A percentile compares a stretch with the other conserved stretches of the same genome.
phyloP scores from a whole-genome alignment of 1,284 basidiomycete species.

The Marasmius tenuissimus region DNA sequence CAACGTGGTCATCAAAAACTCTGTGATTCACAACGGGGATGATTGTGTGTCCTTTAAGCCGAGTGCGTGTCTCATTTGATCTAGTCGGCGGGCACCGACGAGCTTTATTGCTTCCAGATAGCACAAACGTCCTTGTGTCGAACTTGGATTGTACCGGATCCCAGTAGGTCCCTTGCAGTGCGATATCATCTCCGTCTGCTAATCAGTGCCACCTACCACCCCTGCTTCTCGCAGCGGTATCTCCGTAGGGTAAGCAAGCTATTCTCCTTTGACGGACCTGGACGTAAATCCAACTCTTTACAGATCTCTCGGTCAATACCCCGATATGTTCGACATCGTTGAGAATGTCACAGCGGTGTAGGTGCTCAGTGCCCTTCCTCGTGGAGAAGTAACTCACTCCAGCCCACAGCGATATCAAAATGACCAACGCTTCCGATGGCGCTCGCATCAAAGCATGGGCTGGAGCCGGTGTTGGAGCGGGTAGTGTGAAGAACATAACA shows the following conservation, averaged over 20 bases:
- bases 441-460: conserved; percentile 69
- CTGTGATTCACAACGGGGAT: conserved; percentile 58
- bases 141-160: conserved; percentile 62
- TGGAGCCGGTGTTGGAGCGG: conserved; percentile 57
- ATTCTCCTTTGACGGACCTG: too few relatives aligned
- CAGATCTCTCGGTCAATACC: conserved; percentile 50
- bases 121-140: conserved; percentile 56
- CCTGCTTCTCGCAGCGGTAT: conserved; percentile 41
- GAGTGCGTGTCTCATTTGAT: conserved; percentile 35
- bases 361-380: conserved; percentile 11
- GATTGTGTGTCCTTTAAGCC: conserved; percentile 71
- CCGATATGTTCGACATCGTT: conserved; percentile 63
- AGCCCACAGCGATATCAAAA: conserved; percentile 47
- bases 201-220: not conserved
- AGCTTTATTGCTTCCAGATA: conserved; percentile 25
- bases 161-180: conserved; percentile 33
- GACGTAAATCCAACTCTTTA: not conserved
- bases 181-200: not conserved
- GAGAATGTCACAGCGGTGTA: conserved; percentile 54
- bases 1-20: conserved; percentile 49
- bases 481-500: conserved; percentile 58
- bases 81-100: not conserved
- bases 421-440: conserved; percentile 61
- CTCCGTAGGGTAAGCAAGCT: conserved; percentile 46
- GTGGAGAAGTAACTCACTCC: not conserved